Conservation (phyloP, 1,139 yeast genomes). For the Pichia sp. region DNA sequence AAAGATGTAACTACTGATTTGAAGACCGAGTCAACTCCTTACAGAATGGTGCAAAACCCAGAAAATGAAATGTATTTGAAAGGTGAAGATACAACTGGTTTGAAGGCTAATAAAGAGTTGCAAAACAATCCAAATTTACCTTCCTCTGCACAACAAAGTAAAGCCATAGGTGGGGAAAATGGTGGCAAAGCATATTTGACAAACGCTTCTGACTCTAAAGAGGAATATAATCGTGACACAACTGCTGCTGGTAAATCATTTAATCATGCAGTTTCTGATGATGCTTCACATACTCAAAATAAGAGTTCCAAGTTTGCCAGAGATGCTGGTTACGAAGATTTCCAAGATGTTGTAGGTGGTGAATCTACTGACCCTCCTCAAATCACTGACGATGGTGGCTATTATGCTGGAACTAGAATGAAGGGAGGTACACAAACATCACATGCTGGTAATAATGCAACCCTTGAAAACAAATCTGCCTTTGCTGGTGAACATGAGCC, state of each 20-base stretch:
- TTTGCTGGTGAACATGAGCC: background rate
- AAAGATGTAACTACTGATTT: constrained; percentile 3
- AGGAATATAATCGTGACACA: background rate
- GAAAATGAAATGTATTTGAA: constrained; percentile 5
- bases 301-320: background rate
- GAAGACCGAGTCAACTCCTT: constrained; percentile 11
- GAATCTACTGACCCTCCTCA: background rate
- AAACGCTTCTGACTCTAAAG: background rate
- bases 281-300: background rate
- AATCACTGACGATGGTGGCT: constrained; percentile 1
- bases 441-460: background rate
- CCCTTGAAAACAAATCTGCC: background rate
- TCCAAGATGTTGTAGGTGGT: background rate
- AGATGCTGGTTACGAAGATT: background rate
- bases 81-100: constrained; percentile 2
- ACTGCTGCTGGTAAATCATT: background rate
- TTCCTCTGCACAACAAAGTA: background rate
- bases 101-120: constrained; percentile 3
- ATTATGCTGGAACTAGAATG: constrained; percentile 5
- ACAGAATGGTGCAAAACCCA: constrained; percentile 13
- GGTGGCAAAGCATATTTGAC: background rate
- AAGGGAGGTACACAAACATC: background rate
- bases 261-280: background rate
- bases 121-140: background rate
- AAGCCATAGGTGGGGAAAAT: background rate